phyloP scores from a whole-genome alignment of 2,329 filamentous ascomycete species.

The Gaeumannomyces sp. region DNA sequence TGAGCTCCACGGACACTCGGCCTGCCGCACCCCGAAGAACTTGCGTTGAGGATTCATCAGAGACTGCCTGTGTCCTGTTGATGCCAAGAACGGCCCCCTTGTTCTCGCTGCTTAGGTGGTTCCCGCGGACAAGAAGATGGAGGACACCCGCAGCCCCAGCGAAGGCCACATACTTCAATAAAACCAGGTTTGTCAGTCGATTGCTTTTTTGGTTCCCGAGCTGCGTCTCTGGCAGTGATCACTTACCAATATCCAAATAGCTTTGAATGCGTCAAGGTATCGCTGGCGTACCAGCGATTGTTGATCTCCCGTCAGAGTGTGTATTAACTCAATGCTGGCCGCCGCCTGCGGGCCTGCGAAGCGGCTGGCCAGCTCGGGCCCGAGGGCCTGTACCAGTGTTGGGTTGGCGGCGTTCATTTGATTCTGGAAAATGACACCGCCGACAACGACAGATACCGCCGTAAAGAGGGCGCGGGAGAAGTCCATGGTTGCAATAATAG shows the following conservation, averaged over 20 bases:
- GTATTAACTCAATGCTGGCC: not conserved
- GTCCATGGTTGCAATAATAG: constrained; percentile 59
- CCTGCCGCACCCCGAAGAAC: not conserved
- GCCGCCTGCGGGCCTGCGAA: not conserved
- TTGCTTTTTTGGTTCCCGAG: not conserved
- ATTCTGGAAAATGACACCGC: constrained; percentile 76
- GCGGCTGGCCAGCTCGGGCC: not conserved
- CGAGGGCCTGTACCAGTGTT: not conserved
- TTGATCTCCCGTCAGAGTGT: not conserved
- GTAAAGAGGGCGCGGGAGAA: constrained; percentile 66
- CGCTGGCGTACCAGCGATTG: not conserved
- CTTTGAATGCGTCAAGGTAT: not conserved
- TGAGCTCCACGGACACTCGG: not conserved
- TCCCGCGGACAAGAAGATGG: not conserved
- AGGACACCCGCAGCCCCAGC: not conserved
- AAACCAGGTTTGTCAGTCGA: not conserved
- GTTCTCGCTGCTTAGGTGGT: constrained; percentile 2
- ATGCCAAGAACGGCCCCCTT: not conserved
- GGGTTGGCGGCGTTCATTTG: constrained; percentile 45
- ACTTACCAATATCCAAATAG: not conserved
- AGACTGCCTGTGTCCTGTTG: not conserved
- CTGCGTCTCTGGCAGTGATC: not conserved
- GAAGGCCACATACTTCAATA: not conserved
- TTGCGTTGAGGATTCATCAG: not conserved
- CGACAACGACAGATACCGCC: constrained; percentile 62